These are phyloP conservation scores for Pulveroboletus sp. DNA, from an alignment of 768 basidiomycete species.

Conservation along the genomic window DNA sequence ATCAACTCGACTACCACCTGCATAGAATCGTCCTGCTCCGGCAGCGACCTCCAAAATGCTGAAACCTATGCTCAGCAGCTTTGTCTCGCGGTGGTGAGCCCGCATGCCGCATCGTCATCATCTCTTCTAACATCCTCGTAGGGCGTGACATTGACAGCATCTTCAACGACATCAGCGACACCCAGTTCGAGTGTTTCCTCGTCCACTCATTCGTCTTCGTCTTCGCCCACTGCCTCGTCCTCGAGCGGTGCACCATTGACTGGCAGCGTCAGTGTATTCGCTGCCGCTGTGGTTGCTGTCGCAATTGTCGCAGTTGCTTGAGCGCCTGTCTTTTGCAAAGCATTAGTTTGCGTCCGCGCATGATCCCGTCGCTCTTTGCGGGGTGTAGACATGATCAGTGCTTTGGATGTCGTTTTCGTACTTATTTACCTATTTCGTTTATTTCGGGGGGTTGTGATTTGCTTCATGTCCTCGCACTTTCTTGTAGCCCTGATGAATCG, in stretches of 20 bases:
- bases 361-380: neutral
- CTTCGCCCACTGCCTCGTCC: neutral
- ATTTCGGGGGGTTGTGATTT: neutral
- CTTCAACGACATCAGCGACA: constrained; percentile 10
- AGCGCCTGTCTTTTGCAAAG: neutral
- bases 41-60: constrained; percentile 43
- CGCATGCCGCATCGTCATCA: neutral
- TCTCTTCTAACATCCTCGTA: constrained; percentile 18
- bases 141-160: constrained; percentile 48
- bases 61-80: constrained; percentile 36
- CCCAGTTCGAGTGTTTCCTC: constrained; percentile 1
- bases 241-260: constrained; percentile 7
- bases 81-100: constrained; percentile 49
- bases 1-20: constrained; percentile 44
- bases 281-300: constrained; percentile 8
- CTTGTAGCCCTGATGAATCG: neutral
- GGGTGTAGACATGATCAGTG: neutral
- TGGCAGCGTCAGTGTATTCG: constrained; percentile 6
- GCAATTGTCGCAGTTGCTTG: constrained; percentile 13
- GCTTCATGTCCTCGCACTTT: neutral
- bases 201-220: neutral
- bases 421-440: neutral
- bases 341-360: neutral
- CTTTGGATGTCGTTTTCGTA: neutral
- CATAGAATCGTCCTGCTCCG: constrained; percentile 43